Conservation (phyloP, 129 eudicot genomes). For the Flaveria robusta region DNA sequence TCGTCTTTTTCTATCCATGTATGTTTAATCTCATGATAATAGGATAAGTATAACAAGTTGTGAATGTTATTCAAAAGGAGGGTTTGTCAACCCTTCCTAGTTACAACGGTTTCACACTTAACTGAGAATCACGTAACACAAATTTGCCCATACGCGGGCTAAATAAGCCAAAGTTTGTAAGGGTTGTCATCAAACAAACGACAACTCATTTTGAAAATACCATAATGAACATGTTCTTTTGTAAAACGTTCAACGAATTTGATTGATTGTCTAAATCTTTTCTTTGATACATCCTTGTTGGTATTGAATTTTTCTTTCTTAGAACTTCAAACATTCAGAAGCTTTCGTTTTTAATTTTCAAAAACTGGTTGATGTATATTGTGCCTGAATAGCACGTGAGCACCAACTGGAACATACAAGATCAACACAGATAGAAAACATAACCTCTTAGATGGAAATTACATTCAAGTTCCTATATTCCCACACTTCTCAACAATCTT, state of each 20-base stretch:
- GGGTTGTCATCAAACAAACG: constrained; percentile 35
- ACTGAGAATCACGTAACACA: constrained; percentile 9
- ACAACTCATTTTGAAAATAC: constrained; percentile 35
- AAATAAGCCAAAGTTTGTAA: constrained; percentile 15
- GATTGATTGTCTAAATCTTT: constrained; percentile 22
- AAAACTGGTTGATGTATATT: background rate
- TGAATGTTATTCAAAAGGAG: constrained; percentile 21
- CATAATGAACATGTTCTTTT: constrained; percentile 31
- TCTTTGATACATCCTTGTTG: constrained; percentile 22
- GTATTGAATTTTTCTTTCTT: too few relatives aligned
- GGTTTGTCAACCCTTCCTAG: constrained; percentile 36
- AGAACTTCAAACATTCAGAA: too few relatives aligned
- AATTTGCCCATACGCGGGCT: background rate
- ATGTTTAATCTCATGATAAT: background rate
- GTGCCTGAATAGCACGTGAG: background rate
- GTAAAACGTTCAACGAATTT: constrained; percentile 10
- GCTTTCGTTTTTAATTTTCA: too few relatives aligned
- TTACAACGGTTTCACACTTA: constrained; percentile 12
- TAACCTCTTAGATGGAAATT: background rate
- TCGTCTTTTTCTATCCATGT: background rate
- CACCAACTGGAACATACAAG: background rate
- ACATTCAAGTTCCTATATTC: constrained; percentile 13
- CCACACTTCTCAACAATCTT: constrained; percentile 8
- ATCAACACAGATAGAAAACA: background rate
- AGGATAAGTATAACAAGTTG: constrained; percentile 14